These are phyloP conservation scores for Ilyonectria mors-panacis DNA, from an alignment of 2,329 filamentous ascomycete genomes.

Conservation along the genomic window DNA sequence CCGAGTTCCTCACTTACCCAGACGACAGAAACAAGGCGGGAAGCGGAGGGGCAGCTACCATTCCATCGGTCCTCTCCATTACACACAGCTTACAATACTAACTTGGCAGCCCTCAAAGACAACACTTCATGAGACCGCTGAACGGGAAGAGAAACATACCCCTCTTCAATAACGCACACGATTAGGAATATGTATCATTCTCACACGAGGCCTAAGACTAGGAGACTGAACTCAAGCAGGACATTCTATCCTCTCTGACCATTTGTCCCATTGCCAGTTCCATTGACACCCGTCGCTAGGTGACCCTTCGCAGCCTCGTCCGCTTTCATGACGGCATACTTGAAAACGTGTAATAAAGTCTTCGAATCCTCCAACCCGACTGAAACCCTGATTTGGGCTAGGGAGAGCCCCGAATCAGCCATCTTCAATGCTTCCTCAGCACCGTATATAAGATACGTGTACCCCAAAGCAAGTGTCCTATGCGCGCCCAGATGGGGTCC, in stretches of 20 bases:
- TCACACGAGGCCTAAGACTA: not conserved
- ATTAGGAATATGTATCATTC: not conserved
- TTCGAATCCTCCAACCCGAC: not conserved
- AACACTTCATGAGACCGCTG: too few relatives aligned
- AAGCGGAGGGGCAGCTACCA: too few relatives aligned
- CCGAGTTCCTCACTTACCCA: too few relatives aligned
- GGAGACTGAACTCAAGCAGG: not conserved
- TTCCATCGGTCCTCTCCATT: too few relatives aligned
- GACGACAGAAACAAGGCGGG: too few relatives aligned
- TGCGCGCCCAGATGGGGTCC: not conserved
- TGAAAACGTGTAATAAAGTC: not conserved
- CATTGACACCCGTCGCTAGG: not conserved
- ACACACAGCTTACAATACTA: too few relatives aligned
- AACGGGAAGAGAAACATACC: not conserved
- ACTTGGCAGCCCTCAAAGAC: too few relatives aligned
- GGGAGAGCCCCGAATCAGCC: not conserved
- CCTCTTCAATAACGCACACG: not conserved
- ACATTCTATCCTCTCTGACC: not conserved
- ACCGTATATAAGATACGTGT: not conserved
- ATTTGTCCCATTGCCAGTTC: not conserved
- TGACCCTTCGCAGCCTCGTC: not conserved
- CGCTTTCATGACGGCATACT: not conserved
- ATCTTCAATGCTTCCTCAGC: not conserved
- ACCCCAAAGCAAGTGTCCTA: not conserved
- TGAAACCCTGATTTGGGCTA: not conserved